Base-by-base conservation (phyloP, 2,329 filamentous ascomycete species). In the Akanthomyces uredinophilus region DNA sequence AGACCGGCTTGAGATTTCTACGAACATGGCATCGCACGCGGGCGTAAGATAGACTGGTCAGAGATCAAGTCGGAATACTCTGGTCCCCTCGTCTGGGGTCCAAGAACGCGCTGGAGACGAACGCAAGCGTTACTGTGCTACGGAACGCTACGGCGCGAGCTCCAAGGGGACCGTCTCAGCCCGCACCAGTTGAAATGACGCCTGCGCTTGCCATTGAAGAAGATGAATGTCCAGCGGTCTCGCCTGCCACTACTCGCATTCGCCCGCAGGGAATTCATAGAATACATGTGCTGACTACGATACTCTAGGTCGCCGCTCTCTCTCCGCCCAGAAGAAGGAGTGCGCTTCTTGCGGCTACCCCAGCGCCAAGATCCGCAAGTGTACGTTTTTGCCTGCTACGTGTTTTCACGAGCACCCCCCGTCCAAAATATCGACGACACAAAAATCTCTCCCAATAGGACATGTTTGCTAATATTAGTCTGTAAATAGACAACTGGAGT, bases 261-360 rank as follows among this genome's bases (percentile, higher is more conserved):
- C 6, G 8, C 1, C 13, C 5, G 14, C 22, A 22, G 22, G 11
- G 20, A 54, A 13, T 14, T 3, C 16, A 5, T 29, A n/a, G 64
- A 63, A 60, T 13, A 2, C 58, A 27, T 61, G 63, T 51, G 54
- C 62, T 59, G 52, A 61, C 59, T 18, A 59, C 49, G 43, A 63
- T 63, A 18, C 20, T 66, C 65, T 44, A 96, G 92, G 94, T 83
- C 90, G 91, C 79, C 93, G 95, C 79, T 96, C 95, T 75, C 89
- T 97, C 82, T 95, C 99, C 89, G 88, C 98, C 84, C 95, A 99
- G 87, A 99, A 99, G 91, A 89, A 96, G 83, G 96, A 92, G 78
- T 99, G 95, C 86, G 81, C 94, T 73, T 83, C 83, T 70, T 99
- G 95, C 87, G 95, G 93, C 79, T 99, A 97, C 84, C 95, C 95